Percentiles rank a stretch among this genome's conserved stretches.
Evolutionary conservation across 441 rosid genomes (phyloP).

Genomic region (Brassica hybrid): DNA sequence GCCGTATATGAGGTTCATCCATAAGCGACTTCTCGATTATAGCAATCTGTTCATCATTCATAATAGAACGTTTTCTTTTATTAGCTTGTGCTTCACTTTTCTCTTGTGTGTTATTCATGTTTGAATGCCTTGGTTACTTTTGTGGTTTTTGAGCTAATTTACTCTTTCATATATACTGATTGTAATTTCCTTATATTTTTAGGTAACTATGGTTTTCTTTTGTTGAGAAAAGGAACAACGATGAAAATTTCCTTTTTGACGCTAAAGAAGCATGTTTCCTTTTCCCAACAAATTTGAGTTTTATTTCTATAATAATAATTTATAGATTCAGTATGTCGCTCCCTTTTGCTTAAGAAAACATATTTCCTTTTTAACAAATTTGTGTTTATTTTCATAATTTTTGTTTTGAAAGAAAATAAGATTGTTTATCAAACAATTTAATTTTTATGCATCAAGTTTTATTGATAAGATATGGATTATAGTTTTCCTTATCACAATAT

Average conservation of each 20-base stretch:
- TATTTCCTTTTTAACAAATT: no score
- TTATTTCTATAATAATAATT: background rate
- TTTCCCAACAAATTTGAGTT: background rate
- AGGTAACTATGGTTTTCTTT: background rate
- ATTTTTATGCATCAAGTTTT: no score
- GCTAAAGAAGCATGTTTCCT: background rate
- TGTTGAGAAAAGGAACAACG: background rate
- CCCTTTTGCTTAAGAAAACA: background rate
- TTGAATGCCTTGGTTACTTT: background rate
- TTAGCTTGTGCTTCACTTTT: background rate
- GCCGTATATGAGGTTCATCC: background rate
- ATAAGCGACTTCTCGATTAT: background rate
- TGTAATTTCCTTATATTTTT: background rate
- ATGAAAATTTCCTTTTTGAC: background rate
- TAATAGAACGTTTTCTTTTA: background rate
- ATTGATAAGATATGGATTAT: no score
- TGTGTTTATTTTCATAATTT: no score
- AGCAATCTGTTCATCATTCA: conserved; percentile 11
- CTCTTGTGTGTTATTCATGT: background rate
- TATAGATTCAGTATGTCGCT: background rate
- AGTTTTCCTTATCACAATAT: no score
- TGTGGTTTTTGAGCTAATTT: background rate
- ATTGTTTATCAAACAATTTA: no score
- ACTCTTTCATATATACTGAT: background rate
- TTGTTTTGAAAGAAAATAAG: no score